Conservation (phyloP, 2,329 filamentous ascomycete genomes). For the Cladophialophora exuberans region DNA sequence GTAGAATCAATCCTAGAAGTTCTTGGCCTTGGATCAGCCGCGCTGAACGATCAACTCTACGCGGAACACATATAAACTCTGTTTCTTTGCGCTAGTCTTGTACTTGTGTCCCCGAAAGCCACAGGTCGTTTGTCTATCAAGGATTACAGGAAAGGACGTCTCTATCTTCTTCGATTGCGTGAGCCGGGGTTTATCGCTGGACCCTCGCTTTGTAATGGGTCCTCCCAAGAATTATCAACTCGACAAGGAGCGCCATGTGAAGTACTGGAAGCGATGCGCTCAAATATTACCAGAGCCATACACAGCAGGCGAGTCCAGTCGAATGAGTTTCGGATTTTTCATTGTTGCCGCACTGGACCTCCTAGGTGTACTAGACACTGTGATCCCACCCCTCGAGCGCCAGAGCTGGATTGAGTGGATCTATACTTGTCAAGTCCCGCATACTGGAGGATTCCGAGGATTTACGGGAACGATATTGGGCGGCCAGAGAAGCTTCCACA, state of each 20-base stretch:
- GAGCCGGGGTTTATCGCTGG: no score
- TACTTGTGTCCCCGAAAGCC: no score
- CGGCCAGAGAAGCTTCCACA: slow-evolving; percentile 52
- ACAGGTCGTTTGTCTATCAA: no score
- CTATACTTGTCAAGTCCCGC: slow-evolving; percentile 79
- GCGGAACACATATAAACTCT: no score
- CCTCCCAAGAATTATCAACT: slow-evolving; percentile 38
- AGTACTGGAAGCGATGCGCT: slow-evolving; percentile 91
- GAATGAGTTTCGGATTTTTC: slow-evolving; percentile 88
- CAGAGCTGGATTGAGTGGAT: slow-evolving; percentile 70
- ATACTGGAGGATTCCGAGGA: slow-evolving; percentile 80
- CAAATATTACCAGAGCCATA: slow-evolving; percentile 78
- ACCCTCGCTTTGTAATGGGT: slow-evolving; percentile 2
- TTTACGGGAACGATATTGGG: slow-evolving; percentile 70
- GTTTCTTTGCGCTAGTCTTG: no score
- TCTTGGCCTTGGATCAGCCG: no score
- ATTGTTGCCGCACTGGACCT: slow-evolving; percentile 83
- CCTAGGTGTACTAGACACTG: slow-evolving; percentile 63
- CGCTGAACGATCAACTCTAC: no score
- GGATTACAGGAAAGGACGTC: no score
- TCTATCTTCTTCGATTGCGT: no score
- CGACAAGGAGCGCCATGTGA: slow-evolving; percentile 71
- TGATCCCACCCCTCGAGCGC: slow-evolving; percentile 47
- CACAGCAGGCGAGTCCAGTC: slow-evolving; percentile 85
- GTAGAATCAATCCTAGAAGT: no score